Percentiles rank a stretch among this genome's conserved stretches.
Conservation (phyloP, 306 rosid species). For the Benincasa hispida region DNA sequence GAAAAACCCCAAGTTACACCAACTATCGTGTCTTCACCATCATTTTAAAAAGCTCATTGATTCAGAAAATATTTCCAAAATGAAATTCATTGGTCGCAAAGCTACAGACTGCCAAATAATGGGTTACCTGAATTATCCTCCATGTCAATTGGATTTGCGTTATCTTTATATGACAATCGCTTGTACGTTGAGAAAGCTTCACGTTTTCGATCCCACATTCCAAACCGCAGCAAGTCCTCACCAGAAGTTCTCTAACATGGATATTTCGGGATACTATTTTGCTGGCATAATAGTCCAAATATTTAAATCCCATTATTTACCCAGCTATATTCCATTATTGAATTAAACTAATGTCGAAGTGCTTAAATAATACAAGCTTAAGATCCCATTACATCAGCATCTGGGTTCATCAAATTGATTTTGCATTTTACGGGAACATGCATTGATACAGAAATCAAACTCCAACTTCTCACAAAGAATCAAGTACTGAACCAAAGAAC, state of each 20-base stretch:
- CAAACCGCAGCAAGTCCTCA: slow-evolving; percentile 19
- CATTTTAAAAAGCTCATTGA: background rate
- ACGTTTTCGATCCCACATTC: slow-evolving; percentile 59
- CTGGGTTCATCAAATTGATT: background rate
- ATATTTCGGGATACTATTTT: background rate
- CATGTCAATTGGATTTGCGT: slow-evolving; percentile 28
- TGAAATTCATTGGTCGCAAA: background rate
- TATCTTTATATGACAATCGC: slow-evolving; percentile 56
- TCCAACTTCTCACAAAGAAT: background rate
- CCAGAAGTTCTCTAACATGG: slow-evolving; percentile 13
- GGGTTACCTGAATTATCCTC: slow-evolving; percentile 62
- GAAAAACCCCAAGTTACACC: slow-evolving; percentile 17
- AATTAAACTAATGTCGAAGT: background rate
- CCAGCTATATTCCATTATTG: background rate
- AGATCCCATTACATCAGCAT: background rate
- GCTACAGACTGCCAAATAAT: background rate
- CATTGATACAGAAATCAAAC: background rate
- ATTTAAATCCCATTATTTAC: background rate
- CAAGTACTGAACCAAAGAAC: background rate
- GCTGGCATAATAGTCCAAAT: background rate
- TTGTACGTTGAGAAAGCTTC: slow-evolving; percentile 64
- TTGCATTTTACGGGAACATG: background rate
- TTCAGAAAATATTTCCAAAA: background rate
- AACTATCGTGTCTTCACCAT: slow-evolving; percentile 1
- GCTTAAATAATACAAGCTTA: background rate